These are phyloP conservation scores for Kluyveromyces sp. DNA, from an alignment of 1,139 yeast species.

Conservation along the genomic window DNA sequence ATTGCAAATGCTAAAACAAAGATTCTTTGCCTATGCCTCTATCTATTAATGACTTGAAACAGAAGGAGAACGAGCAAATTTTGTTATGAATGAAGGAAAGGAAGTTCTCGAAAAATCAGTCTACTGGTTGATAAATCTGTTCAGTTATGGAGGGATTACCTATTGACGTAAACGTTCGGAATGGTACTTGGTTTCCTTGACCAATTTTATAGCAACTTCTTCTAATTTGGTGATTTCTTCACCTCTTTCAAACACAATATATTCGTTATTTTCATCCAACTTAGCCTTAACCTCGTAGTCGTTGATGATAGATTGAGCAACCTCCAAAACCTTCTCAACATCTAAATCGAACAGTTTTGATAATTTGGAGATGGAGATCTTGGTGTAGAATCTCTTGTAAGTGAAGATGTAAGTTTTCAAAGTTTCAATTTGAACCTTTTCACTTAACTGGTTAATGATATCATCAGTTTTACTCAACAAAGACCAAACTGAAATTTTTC, in stretches of 20 bases:
- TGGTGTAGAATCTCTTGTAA: slow-evolving; percentile 68
- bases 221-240: slow-evolving; percentile 81
- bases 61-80: background rate
- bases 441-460: slow-evolving; percentile 62
- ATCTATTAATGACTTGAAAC: background rate
- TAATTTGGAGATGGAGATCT: slow-evolving; percentile 63
- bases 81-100: background rate
- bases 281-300: slow-evolving; percentile 67
- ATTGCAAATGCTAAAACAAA: slow-evolving; percentile 1
- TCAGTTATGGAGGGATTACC: background rate
- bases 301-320: slow-evolving; percentile 69
- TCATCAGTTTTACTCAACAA: slow-evolving; percentile 63
- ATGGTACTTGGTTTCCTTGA: slow-evolving; percentile 55
- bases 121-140: background rate
- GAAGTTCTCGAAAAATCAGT: background rate
- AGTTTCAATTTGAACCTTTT: slow-evolving; percentile 82
- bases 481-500: slow-evolving; percentile 81
- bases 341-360: slow-evolving; percentile 60
- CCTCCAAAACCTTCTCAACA: slow-evolving; percentile 47
- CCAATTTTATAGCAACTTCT: slow-evolving; percentile 78
- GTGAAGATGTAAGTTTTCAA: slow-evolving; percentile 84
- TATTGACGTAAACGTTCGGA: slow-evolving; percentile 24
- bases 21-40: background rate
- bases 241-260: slow-evolving; percentile 57
- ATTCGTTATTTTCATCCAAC: slow-evolving; percentile 51